These are phyloP conservation scores for Wickerhamiella lipophila DNA, from an alignment of 805 yeast species.

Conservation along the genomic window DNA sequence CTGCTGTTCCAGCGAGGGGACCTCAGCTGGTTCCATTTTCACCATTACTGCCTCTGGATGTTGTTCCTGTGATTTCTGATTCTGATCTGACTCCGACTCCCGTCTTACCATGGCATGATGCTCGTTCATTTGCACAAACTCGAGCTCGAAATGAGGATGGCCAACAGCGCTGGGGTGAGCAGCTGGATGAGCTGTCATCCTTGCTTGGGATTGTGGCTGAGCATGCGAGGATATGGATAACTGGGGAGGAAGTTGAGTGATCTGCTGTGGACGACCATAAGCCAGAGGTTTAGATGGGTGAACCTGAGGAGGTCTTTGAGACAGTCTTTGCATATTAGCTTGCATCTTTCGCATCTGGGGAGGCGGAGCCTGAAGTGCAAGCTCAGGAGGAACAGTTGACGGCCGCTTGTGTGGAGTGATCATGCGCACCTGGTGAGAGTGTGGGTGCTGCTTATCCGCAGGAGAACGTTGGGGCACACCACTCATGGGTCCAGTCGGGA, in stretches of 20 bases:
- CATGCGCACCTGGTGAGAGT: background rate
- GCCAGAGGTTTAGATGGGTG: too few species aligned
- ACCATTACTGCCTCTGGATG: background rate
- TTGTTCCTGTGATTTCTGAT: background rate
- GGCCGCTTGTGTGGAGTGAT: background rate
- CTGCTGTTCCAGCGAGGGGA: background rate
- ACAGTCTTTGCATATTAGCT: too few species aligned
- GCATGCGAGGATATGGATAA: background rate
- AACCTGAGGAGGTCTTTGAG: too few species aligned
- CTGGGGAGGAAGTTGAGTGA: background rate
- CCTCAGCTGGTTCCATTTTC: background rate
- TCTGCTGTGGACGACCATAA: background rate
- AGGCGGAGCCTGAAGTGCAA: background rate
- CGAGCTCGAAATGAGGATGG: slow-evolving; percentile 63
- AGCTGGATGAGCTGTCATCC: background rate
- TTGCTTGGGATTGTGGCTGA: background rate
- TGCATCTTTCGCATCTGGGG: background rate
- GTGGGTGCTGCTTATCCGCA: background rate
- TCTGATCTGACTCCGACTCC: background rate
- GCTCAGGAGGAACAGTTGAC: background rate
- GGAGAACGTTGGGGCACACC: background rate
- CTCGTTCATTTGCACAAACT: background rate
- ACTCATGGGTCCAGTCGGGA: background rate
- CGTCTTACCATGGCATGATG: background rate
- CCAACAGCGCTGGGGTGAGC: slow-evolving; percentile 45